A percentile compares a stretch with the other conserved stretches of the same genome.
These are phyloP conservation scores for Aspergillus heteromorphus DNA, from an alignment of 495 filamentous ascomycete species.

Conservation along the genomic window DNA sequence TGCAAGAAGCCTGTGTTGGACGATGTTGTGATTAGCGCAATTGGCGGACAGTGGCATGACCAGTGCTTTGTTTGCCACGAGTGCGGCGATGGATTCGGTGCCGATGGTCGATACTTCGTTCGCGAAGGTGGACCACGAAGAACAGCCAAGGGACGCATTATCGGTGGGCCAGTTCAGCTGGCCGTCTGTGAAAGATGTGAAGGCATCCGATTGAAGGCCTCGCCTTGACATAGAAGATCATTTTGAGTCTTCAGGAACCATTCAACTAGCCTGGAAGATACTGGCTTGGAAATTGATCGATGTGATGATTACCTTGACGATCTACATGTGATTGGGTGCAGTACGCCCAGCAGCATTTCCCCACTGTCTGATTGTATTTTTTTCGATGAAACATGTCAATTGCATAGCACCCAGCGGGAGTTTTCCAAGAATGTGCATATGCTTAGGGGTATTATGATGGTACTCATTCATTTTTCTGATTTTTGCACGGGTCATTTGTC, in stretches of 20 bases:
- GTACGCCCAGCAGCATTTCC: neutral
- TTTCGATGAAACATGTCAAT: neutral
- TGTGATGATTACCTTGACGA: neutral
- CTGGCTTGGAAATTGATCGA: neutral
- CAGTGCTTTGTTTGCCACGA: constrained; percentile 83
- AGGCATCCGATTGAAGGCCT: constrained; percentile 57
- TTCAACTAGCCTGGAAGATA: neutral
- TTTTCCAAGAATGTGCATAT: neutral
- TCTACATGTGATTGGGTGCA: neutral
- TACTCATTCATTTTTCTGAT: too few relatives aligned
- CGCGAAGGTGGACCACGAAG: constrained; percentile 50
- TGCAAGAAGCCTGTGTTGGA: constrained; percentile 83
- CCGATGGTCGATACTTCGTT: constrained; percentile 61
- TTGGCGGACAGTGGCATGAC: constrained; percentile 92
- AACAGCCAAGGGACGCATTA: constrained; percentile 44
- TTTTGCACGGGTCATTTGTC: too few relatives aligned
- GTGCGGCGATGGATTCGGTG: constrained; percentile 53
- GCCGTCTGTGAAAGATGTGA: constrained; percentile 62
- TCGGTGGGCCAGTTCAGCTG: constrained; percentile 42
- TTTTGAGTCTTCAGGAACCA: neutral
- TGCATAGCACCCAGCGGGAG: constrained; percentile 8
- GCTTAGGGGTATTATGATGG: neutral
- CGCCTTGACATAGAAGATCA: constrained; percentile 4
- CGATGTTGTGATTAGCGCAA: constrained; percentile 75
- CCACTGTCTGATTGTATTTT: neutral